phyloP scores from a whole-genome alignment of 495 filamentous ascomycete species.

The Aspergillus wentii region DNA sequence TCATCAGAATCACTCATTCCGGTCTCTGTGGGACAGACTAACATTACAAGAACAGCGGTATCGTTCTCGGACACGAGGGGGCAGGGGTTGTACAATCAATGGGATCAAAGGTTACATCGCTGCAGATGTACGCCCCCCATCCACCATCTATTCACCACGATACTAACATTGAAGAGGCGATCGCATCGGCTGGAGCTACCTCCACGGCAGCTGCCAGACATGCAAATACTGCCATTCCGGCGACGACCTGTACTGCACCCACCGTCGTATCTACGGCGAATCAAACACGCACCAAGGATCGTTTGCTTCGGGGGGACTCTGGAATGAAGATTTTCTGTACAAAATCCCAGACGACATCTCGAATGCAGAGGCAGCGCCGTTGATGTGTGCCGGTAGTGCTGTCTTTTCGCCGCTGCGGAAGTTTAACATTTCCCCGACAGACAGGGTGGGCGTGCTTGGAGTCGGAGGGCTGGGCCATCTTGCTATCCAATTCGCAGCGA shows the following conservation, averaged over 20 bases:
- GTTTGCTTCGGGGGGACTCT: conserved; percentile 40
- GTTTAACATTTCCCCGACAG: conserved; percentile 23
- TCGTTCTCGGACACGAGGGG: background rate
- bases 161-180: too few relatives aligned
- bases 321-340: conserved; percentile 38
- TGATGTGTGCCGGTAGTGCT: conserved; percentile 46
- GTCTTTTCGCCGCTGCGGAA: conserved; percentile 37
- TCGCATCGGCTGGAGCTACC: too few relatives aligned
- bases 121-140: too few relatives aligned
- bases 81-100: background rate
- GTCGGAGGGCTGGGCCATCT: conserved; percentile 51
- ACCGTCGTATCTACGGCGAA: too few relatives aligned
- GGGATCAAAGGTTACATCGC: too few relatives aligned
- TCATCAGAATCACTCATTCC: background rate
- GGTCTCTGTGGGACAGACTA: background rate
- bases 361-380: conserved; percentile 33
- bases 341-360: conserved; percentile 37
- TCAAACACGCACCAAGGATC: too few relatives aligned
- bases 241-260: too few relatives aligned
- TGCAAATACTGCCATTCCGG: too few relatives aligned
- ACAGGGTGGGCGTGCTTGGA: conserved; percentile 43
- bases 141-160: too few relatives aligned
- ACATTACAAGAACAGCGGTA: background rate
- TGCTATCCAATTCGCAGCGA: conserved; percentile 48
- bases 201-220: too few relatives aligned